Conservation (phyloP, 768 basidiomycete genomes). For the Lyophyllum shimeji region DNA sequence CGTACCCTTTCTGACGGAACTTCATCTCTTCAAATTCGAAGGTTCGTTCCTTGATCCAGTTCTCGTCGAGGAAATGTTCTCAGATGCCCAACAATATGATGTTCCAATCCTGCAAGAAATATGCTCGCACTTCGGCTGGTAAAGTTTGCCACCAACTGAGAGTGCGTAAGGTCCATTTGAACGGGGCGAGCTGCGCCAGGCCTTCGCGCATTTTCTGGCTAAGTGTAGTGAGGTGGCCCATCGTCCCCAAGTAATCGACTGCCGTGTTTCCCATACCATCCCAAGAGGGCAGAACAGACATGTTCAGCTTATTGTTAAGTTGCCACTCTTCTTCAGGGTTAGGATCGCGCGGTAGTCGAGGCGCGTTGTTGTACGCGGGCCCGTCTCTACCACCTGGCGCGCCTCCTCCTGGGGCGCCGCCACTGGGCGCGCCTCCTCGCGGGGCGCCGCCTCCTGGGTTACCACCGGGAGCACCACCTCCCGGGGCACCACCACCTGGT, state of each 20-base stretch:
- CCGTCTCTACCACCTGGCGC: background rate
- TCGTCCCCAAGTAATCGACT: background rate
- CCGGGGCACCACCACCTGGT: background rate
- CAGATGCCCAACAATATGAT: conserved; percentile 6
- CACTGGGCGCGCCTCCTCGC: background rate
- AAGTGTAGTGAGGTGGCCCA: background rate
- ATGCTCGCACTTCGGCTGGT: background rate
- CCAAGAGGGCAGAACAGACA: background rate
- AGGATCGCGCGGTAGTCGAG: background rate
- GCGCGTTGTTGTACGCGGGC: background rate
- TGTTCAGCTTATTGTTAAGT: background rate
- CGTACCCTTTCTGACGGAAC: conserved; percentile 3
- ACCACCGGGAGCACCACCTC: background rate
- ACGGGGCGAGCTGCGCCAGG: background rate
- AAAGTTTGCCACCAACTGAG: background rate
- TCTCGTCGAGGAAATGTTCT: conserved; percentile 12
- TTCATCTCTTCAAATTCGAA: conserved; percentile 17
- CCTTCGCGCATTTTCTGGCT: background rate
- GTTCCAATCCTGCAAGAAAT: conserved; percentile 2
- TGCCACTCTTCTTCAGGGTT: background rate
- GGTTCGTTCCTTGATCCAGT: conserved; percentile 6
- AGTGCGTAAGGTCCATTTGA: background rate
- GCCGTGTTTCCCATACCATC: background rate
- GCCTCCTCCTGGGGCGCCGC: background rate
- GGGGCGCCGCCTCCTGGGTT: too few relatives aligned